Evolutionary conservation across 2,329 filamentous ascomycete species (phyloP), one percentile per base, ranked within the genome.

Genomic region (Thermomyces lanuginosus): DNA sequence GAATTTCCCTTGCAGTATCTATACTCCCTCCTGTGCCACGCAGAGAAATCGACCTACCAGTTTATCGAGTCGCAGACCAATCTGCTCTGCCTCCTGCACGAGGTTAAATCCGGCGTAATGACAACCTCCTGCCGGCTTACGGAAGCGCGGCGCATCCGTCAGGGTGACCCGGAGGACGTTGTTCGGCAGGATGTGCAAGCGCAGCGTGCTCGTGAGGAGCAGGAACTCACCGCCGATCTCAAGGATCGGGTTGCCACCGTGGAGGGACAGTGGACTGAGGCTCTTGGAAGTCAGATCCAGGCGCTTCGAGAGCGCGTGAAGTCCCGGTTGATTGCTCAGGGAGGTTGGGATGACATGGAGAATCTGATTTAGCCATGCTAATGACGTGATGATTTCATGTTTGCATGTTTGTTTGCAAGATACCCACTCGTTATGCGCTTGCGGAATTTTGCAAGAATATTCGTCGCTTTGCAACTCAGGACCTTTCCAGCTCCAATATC

Each of bases 51-150:
- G 41, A 86, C 82, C 6, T 91, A 92, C 45, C 89, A 95, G 50
- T 95, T 92, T 54, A 93, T 95, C 43, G 89, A 95, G 58, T 78
- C 74, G 5, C 86, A 95, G 58, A 86, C 73, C 16, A 93, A 93
- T 45, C 61, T 93, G 17, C 63, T 92, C 13, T 95, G 86, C 44
- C 61, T 95, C 19, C 56, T 92, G 30, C 89, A 93, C 43, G 83
- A 93, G 53, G 82, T 92, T 28, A 81, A 82, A 46, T 80, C 79
- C 28, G 75, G 75, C 0, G 72, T 80, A 2, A 75, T 80, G 45
- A 64, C 64, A 24, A 76, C 79, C 5, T 72, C 72, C 37, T 70
- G 70, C 27, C 65, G 71, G 35, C 60, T 77, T 10, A 61, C 76
- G 37, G 75, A 81, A 46, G 68, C 70, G 0, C 70, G 82, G 45